Evolutionary conservation across 257 asterid species (phyloP), one percentile per base, ranked within the genome.

Genomic region (Scutellaria minor): DNA sequence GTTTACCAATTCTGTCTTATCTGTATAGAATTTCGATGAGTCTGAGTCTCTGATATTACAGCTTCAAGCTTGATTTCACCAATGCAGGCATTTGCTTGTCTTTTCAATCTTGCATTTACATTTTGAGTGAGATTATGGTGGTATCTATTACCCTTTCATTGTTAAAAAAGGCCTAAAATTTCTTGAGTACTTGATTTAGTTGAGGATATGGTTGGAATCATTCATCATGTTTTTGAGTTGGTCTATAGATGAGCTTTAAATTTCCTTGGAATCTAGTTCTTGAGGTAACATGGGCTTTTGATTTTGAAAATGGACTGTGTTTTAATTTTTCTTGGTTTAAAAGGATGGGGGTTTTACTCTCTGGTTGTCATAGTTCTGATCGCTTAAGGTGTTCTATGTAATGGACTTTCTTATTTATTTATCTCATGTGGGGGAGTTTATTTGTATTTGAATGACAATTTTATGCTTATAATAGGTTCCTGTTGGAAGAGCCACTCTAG

Each of bases 401-500:
- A 1, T 48, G 44, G 5, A 9, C 39, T 1, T 42, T 35, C 0
- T 53, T 15, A 37, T 45, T 68, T 50, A 35, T 53, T 55, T 20
- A n/a, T 52, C 10, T 18, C 7, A 53, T 12, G 35, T 13, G 35
- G 69, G n/a, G 45, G 74, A 15, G 27, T 51, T 51, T 64, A 20
- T 58, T 68, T 11, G 10, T 14, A 11, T 47, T 10, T 15, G 37
- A 18, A 24, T 40, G 10, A 6, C 67, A 31, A 20, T 62, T 75
- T 50, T 41, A 42, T 20, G 9, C 39, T n/a, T 57, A 67, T 68
- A n/a, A 53, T 64, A 93, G 98, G 96, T 93, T 58, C 98, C 98
- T 79, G 98, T 93, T 41, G 98, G 98, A 68, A 91, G 96, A 79
- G 90, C 98, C 67, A 93, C 98, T 66, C 91, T 93, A 61, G 98